Evolutionary conservation across 2,329 filamentous ascomycete genomes (phyloP), one percentile per base, ranked within the genome.

Genomic region (Trichophyton equinum): DNA sequence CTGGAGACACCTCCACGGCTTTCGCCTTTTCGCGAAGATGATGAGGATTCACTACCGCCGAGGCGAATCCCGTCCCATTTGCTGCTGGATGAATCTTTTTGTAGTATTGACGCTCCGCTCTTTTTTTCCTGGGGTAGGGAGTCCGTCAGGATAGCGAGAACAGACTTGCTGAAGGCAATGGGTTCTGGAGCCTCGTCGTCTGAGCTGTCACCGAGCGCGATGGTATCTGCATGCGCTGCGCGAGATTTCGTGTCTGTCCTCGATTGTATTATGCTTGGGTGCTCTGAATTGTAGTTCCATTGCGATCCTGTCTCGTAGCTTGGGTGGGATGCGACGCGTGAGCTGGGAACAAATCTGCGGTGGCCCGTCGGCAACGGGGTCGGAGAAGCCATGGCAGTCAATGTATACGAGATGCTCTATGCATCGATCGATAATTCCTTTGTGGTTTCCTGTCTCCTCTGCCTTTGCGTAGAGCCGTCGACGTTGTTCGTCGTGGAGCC

Each of bases 101-200:
- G 71, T 62, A n/a, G 65, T 64, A 1, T 72, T 68, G n/a, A 68
- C 70, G 60, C 76, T 68, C 60, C 74, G 72, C 47, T 77, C 72
- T 9, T 76, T 70, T 57, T 76, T 70, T 2, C 75, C 73, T 11
- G 71, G 22, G 49, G 49, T 25, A 72, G 15, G 65, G 80, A 79
- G 63, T 78, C 77, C 58, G 79, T 79, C 59, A 96, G 80, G 15
- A 96, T 79, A 20, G 90, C 91, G 71, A 94, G 92, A 57, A 92
- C 95, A 66, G 94, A 83, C 68, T 91, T 91, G 72, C 91, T 96
- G 71, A 96, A 87, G 76, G 94, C 95, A 83, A 94, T 90, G 68
- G 91, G 91, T 67, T 89, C 87, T 15, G 88, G 88, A 30, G 95
- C 89, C 74, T 96, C 92, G 69, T 96, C 92, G 74, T 96, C 92